Conservation (phyloP, 768 basidiomycete genomes). For the Podaxis rugospora region DNA sequence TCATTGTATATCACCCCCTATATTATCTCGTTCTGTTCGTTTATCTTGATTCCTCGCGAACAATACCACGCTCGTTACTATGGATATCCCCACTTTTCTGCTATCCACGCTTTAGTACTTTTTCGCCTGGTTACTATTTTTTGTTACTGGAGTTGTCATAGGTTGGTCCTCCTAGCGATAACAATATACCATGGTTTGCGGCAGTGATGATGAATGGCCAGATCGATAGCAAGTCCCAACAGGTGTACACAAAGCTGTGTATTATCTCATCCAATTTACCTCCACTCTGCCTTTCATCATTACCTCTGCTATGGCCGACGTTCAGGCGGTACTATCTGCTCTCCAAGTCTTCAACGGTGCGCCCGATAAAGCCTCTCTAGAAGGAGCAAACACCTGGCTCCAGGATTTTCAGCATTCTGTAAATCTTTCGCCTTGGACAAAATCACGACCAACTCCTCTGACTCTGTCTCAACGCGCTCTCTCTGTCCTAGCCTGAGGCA, state of each 20-base stretch:
- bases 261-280: conserved; percentile 16
- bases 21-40: conserved; percentile 32
- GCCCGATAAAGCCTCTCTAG: conserved; percentile 79
- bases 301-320: conserved; percentile 50
- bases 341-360: conserved; percentile 76
- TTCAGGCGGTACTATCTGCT: conserved; percentile 70
- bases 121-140: conserved; percentile 32
- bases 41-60: conserved; percentile 51
- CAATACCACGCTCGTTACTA: conserved; percentile 54
- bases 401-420: conserved; percentile 99
- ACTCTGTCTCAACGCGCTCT: conserved; percentile 54
- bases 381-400: conserved; percentile 90
- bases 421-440: conserved; percentile 77
- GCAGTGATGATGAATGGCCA: background rate
- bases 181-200: conserved; percentile 42
- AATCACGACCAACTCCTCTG: conserved; percentile 59
- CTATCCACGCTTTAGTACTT: conserved; percentile 44
- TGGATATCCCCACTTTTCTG: conserved; percentile 48
- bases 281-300: conserved; percentile 17
- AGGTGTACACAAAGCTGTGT: conserved; percentile 8
- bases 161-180: conserved; percentile 31
- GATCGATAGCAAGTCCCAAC: conserved; percentile 15
- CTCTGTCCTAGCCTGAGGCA: conserved; percentile 83
- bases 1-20: conserved; percentile 37
- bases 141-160: conserved; percentile 39